Base-by-base conservation (phyloP, 2,329 filamentous ascomycete species). In the Trichophyton schoenleinii region DNA sequence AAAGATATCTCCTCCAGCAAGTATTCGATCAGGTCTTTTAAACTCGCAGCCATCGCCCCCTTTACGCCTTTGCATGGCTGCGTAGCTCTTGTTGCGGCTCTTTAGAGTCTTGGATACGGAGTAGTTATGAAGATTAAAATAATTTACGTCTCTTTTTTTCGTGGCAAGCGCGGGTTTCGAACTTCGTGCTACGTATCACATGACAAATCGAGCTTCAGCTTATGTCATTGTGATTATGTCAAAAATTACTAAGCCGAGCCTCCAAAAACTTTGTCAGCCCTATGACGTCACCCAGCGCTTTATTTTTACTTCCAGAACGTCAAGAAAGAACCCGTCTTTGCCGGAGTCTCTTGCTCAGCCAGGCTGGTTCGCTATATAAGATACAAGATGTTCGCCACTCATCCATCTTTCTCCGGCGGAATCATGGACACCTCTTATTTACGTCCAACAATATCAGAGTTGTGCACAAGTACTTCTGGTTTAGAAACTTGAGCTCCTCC, bases 1-100 rank as follows among this genome's bases (percentile, higher is more conserved):
- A 85, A 75, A 25, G 83, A 83, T 69, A 86, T 79, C 70, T 83
- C 80, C 63, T 79, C 78, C 57, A 85, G 73, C 61, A 86, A 68
- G 71, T 78, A 81, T 68, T 84, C 78, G 64, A 85, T 76, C 65
- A 86, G 72, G 58, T 79, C 77, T 68, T 83, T 82, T 63, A 83
- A 73, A 60, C 79, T 79, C 62, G 72, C 74, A 60, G 73, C 75
- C 79, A 80, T 80, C 59, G 58, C 57, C 42, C 20, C 28, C 20
- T 59, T 59, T 62, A 13, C 38, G 55, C 28, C 49, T 36, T 55
- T n/a, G 49, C 49, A 58, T 58, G 41, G 36, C 34, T 58, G 49
- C 55, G 41, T 58, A 18, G 9, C 22, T n/a, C 31, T 3, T 38
- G 36, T 58, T 42, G 55, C 34, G 34, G 34, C 34, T 38, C 34